These are phyloP conservation scores for Fusarium sp. DNA, from an alignment of 2,329 filamentous ascomycete species.

Conservation along the genomic window DNA sequence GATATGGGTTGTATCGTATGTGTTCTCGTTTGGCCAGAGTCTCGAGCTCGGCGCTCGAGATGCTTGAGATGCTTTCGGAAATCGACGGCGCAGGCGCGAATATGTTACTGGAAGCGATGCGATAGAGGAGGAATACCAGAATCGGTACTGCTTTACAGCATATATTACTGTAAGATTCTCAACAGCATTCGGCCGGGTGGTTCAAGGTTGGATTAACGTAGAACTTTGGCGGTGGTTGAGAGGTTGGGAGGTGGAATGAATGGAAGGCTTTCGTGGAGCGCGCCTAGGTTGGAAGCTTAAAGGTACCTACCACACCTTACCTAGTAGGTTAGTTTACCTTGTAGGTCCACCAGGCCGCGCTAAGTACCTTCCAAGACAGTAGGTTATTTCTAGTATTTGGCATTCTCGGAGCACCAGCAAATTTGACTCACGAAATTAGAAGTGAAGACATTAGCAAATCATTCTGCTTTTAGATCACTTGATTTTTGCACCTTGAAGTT, in stretches of 20 bases:
- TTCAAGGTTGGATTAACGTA: constrained; percentile 15
- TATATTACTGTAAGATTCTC: constrained; percentile 21
- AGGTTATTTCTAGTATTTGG: neutral
- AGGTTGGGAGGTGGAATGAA: constrained; percentile 38
- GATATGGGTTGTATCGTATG: neutral
- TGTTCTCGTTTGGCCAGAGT: neutral
- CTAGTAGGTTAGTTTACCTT: neutral
- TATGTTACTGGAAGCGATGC: constrained; percentile 2
- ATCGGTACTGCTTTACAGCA: neutral
- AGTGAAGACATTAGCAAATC: neutral
- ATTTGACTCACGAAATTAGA: neutral
- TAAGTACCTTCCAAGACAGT: neutral
- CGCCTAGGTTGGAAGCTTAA: constrained; percentile 14
- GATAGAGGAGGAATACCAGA: constrained; percentile 5
- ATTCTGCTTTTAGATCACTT: too few relatives aligned
- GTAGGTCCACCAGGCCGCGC: neutral
- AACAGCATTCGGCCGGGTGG: constrained; percentile 26
- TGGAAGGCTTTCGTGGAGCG: constrained; percentile 15
- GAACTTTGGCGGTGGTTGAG: constrained; percentile 37
- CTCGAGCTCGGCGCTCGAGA: neutral
- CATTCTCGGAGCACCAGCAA: neutral
- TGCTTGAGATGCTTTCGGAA: neutral
- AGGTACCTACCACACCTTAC: neutral
- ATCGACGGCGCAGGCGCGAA: constrained; percentile 1
- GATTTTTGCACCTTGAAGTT: neutral